Conservation (phyloP, 768 basidiomycete species). For the Thelephora aurantiotincta region DNA sequence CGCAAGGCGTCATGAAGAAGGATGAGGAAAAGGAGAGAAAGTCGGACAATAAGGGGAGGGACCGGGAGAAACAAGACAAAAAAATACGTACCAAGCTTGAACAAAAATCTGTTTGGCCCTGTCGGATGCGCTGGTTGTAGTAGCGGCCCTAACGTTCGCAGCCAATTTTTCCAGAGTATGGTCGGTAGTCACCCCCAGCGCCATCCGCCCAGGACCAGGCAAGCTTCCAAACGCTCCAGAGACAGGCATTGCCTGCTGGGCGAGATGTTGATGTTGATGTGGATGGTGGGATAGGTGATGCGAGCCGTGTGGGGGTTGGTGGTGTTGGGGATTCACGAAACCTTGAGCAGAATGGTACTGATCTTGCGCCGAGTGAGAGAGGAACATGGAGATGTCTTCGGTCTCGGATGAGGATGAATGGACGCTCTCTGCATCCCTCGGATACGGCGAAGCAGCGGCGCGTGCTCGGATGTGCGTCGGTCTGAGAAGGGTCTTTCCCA, state of each 20-base stretch:
- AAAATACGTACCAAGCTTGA: constrained; percentile 63
- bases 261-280: constrained; percentile 4
- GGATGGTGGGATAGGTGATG: constrained; percentile 25
- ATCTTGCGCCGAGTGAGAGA: constrained; percentile 36
- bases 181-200: constrained; percentile 43
- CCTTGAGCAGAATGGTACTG: constrained; percentile 46
- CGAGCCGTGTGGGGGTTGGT: constrained; percentile 12
- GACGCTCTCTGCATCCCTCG: constrained; percentile 73
- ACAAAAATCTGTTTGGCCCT: constrained; percentile 88
- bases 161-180: constrained; percentile 77
- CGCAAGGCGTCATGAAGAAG: constrained; percentile 9
- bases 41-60: constrained; percentile 6
- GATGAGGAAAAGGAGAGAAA: constrained; percentile 3
- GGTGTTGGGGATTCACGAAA: constrained; percentile 32
- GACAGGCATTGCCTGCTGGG: constrained; percentile 40
- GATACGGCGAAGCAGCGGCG: constrained; percentile 72
- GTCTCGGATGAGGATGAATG: constrained; percentile 82
- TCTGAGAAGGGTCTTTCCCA: constrained; percentile 58
- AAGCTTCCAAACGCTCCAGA: constrained; percentile 48
- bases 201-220: constrained; percentile 31
- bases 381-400: constrained; percentile 76
- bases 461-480: constrained; percentile 69
- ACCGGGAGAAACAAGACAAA: constrained; percentile 2
- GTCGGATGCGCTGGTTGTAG: constrained; percentile 84
- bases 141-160: constrained; percentile 75